Conservation (phyloP, 129 eudicot genomes). For the Lactuca saligna region DNA sequence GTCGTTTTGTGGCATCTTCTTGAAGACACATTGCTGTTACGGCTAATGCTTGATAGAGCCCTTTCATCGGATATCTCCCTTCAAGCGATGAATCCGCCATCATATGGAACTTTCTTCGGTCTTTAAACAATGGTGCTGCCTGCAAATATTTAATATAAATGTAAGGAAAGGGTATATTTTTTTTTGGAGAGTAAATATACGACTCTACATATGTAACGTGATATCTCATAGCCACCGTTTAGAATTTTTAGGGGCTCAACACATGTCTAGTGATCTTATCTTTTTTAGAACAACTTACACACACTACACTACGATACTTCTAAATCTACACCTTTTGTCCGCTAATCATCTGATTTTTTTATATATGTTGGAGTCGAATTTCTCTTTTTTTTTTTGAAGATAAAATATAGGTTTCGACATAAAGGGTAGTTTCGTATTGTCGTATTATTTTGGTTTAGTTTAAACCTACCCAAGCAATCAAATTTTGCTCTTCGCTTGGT, state of each 20-base stretch:
- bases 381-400: background rate
- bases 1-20: slow-evolving; percentile 71
- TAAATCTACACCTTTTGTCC: too few relatives aligned
- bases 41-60: slow-evolving; percentile 74
- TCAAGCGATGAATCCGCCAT: slow-evolving; percentile 72
- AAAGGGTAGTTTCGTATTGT: background rate
- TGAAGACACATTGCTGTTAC: slow-evolving; percentile 87
- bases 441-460: background rate
- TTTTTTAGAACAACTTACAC: too few relatives aligned
- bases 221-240: background rate
- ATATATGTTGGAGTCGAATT: background rate
- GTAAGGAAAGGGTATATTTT: background rate
- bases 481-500: slow-evolving; percentile 73
- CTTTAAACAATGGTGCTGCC: slow-evolving; percentile 83
- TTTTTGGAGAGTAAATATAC: background rate
- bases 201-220: background rate
- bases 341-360: too few relatives aligned
- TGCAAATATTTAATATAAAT: slow-evolving; percentile 1
- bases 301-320: too few relatives aligned
- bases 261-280: too few relatives aligned
- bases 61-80: slow-evolving; percentile 59
- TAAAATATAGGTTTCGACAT: background rate
- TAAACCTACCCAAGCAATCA: slow-evolving; percentile 73
- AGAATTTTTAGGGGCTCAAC: background rate
- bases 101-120: slow-evolving; percentile 51